A percentile compares a stretch with the other conserved stretches of the same genome.
These are phyloP conservation scores for Cyclocybe cylindracea DNA, from an alignment of 768 basidiomycete species.

Conservation along the genomic window DNA sequence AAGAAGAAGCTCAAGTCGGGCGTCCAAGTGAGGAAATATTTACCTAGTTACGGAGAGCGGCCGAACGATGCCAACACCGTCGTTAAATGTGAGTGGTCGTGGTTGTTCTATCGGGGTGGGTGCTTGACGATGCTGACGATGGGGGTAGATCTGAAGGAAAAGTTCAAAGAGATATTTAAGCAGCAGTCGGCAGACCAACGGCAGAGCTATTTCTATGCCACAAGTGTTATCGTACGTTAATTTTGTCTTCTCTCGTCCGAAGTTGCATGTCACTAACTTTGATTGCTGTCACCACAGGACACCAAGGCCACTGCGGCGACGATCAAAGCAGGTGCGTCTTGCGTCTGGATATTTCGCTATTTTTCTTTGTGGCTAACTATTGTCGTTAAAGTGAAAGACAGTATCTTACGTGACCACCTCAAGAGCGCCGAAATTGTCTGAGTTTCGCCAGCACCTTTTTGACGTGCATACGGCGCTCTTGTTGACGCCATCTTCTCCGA, in stretches of 20 bases:
- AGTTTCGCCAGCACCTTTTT: not conserved
- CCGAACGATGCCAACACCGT: constrained; percentile 56
- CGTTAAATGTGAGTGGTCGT: constrained; percentile 51
- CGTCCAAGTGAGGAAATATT: constrained; percentile 48
- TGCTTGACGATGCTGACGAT: not conserved
- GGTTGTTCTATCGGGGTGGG: not conserved
- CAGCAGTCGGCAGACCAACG: constrained; percentile 51
- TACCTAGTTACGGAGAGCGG: constrained; percentile 64
- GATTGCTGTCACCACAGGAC: constrained; percentile 36
- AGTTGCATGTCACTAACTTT: not conserved
- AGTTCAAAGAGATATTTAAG: constrained; percentile 54
- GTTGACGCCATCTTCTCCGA: too few species aligned
- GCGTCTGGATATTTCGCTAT: not conserved
- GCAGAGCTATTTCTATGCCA: constrained; percentile 57
- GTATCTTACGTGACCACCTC: constrained; percentile 54
- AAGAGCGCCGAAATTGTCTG: constrained; percentile 46
- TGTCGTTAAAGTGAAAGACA: constrained; percentile 44
- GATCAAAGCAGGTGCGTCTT: constrained; percentile 45
- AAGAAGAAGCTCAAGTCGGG: constrained; percentile 49
- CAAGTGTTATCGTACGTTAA: constrained; percentile 56
- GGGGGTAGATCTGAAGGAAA: constrained; percentile 40
- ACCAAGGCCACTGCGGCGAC: constrained; percentile 56
- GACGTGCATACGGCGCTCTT: too few species aligned
- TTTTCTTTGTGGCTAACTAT: not conserved
- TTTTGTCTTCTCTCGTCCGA: not conserved